Base-by-base conservation (phyloP, 768 basidiomycete species). In the Guyanaporus albipodus region DNA sequence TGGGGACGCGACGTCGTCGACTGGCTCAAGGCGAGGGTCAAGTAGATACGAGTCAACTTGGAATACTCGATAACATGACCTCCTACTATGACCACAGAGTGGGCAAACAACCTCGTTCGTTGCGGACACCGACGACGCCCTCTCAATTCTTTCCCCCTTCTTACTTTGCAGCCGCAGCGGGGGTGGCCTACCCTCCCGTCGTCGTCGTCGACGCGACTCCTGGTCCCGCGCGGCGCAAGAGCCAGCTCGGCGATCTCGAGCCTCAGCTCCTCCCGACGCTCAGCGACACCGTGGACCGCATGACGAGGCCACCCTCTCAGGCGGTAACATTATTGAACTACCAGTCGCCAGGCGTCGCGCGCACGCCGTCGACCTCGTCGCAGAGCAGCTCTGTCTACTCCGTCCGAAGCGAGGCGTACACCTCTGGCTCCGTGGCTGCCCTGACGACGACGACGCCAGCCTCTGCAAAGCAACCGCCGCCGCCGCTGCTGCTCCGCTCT, bases 241-340 rank as follows among this genome's bases (percentile, higher is more conserved):
- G 74, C 51, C 69, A 76, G 42, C 63, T 78, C 15, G 70, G 66
- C 10, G 79, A 79, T 42, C 65, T 86, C 4, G 79, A 89, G 52
- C 69, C 78, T 0, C 77, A 84, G 22, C 70, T 88, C 4, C 62
- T 88, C 29, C 86, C 86, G 8, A 82, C 84, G 15, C 69, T 89
- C 28, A 73, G 78, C 33, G 85, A 87, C 46, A 89, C 86, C 0
- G 75, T 89, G 29, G 77, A 83, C 54, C 76, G 79, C 37, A 89
- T 88, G 86, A 88, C 86, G 3, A 70, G 74, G 42, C 68, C 73
- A 12, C 77, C 79, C 1, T 70, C 70, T 32, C 65, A 65, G 44
- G 47, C 49, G 11, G 45, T 43, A 21, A 4, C 48, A 14, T n/a
- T n/a, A n/a, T n/a, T n/a, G n/a, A n/a, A n/a, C n/a, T n/a, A n/a